phyloP scores from a whole-genome alignment of 352 stramenopile species.

The Thalassiosira sp. region DNA sequence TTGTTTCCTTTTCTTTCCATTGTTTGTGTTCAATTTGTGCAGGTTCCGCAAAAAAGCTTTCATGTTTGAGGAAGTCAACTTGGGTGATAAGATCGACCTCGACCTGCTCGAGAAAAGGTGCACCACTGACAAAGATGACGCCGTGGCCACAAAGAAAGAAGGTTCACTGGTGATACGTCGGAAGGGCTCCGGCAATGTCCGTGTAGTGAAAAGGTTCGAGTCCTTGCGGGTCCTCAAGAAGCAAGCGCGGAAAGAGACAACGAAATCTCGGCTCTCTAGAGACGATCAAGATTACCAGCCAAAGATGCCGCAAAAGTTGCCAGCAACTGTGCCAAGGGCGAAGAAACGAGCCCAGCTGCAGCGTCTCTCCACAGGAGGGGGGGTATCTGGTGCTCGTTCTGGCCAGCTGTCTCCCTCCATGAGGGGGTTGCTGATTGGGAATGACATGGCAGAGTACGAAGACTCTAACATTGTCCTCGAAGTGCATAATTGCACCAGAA shows the following conservation, averaged over 20 bases:
- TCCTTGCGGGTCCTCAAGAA: constrained; percentile 26
- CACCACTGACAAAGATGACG: constrained; percentile 46
- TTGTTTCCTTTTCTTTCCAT: not conserved
- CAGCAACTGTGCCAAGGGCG: constrained; percentile 13
- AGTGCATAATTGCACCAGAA: constrained; percentile 23
- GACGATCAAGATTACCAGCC: constrained; percentile 40
- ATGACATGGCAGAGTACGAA: constrained; percentile 22
- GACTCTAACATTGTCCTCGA: constrained; percentile 40
- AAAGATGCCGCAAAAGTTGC: constrained; percentile 6
- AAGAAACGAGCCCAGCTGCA: constrained; percentile 57
- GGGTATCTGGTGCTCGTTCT: constrained; percentile 1
- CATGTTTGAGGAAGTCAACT: constrained; percentile 45
- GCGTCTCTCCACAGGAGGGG: not conserved
- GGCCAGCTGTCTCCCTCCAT: constrained; percentile 9
- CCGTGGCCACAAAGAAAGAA: constrained; percentile 23
- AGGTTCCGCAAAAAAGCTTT: constrained; percentile 52
- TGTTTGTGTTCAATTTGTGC: not conserved
- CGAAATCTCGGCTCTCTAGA: constrained; percentile 6
- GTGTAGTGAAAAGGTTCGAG: constrained; percentile 20
- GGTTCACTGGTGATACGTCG: constrained; percentile 19
- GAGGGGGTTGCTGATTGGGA: constrained; percentile 38
- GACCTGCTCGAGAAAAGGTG: constrained; percentile 45
- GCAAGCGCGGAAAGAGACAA: constrained; percentile 25
- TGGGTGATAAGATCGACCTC: constrained; percentile 53
- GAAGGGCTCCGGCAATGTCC: constrained; percentile 5